Percentiles rank a stretch among this genome's conserved stretches.
phyloP scores from a whole-genome alignment of 2,329 filamentous ascomycete species.

The Didymella glomerata region DNA sequence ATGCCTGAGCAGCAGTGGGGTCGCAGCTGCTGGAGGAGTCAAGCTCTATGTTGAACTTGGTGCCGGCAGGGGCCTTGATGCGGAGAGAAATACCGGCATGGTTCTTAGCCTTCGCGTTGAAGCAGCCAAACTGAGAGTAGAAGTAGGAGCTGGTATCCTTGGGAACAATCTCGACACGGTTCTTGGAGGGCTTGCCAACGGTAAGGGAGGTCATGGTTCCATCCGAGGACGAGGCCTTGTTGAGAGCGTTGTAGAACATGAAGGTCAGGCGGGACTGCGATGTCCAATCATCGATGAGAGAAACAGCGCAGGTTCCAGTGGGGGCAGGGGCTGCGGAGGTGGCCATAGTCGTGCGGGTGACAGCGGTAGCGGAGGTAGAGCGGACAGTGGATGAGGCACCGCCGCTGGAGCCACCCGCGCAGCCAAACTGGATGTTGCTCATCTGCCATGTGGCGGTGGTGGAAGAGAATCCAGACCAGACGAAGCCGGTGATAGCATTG shows the following conservation, averaged over 20 bases:
- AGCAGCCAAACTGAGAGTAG: conserved; percentile 65
- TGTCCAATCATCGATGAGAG: conserved; percentile 67
- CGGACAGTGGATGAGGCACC: conserved; percentile 16
- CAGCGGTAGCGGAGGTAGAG: conserved; percentile 15
- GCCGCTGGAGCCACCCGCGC: conserved; percentile 33
- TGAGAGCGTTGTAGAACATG: conserved; percentile 67
- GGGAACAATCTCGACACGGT: conserved; percentile 64
- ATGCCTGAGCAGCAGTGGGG: conserved; percentile 46
- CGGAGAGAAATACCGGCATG: conserved; percentile 66
- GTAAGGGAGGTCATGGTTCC: conserved; percentile 65
- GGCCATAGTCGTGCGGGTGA: conserved; percentile 17
- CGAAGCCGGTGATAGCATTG: conserved; percentile 58
- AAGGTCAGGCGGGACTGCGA: conserved; percentile 70
- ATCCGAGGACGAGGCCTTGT: conserved; percentile 65
- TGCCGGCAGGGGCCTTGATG: conserved; percentile 63
- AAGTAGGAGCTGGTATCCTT: conserved; percentile 62
- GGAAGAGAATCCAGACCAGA: conserved; percentile 55
- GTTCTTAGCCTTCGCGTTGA: conserved; percentile 56
- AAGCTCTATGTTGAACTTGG: conserved; percentile 62
- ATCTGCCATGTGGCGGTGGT: conserved; percentile 57
- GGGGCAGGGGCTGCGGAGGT: conserved; percentile 27
- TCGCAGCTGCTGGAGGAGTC: conserved; percentile 59
- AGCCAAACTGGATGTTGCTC: conserved; percentile 59
- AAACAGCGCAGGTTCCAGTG: conserved; percentile 53
- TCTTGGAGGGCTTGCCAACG: conserved; percentile 55